Conservation (phyloP, 441 rosid species). For the Populus hybrid region DNA sequence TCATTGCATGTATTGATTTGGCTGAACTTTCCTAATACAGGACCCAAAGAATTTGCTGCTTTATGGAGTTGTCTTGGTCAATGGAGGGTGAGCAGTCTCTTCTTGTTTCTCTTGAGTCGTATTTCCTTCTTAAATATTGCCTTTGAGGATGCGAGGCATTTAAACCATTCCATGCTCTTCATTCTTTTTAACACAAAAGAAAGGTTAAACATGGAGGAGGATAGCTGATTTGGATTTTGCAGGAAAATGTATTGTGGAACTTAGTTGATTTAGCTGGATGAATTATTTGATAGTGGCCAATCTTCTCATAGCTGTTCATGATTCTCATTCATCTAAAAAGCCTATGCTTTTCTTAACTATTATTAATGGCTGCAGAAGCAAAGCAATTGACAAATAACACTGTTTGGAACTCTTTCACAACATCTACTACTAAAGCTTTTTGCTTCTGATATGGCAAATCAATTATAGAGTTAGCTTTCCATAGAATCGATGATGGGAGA, state of each 20-base stretch:
- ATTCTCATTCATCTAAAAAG: not conserved
- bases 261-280: not conserved
- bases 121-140: not conserved
- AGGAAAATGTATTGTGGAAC: not conserved
- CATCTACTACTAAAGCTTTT: not conserved
- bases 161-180: not conserved
- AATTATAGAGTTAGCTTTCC: not conserved
- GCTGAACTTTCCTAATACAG: conserved; percentile 28
- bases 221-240: not conserved
- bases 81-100: conserved; percentile 55
- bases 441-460: not conserved
- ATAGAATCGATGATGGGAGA: not conserved
- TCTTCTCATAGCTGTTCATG: not conserved
- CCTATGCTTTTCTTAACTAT: not conserved
- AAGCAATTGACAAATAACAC: not conserved
- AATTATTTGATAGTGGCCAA: not conserved
- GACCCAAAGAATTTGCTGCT: conserved; percentile 55
- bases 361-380: not conserved
- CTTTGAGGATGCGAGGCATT: not conserved
- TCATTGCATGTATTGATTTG: not conserved
- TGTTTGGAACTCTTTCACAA: not conserved
- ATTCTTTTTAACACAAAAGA: not conserved
- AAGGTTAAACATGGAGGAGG: not conserved
- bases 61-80: conserved; percentile 65
- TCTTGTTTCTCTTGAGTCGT: not conserved